Conservation (phyloP, 257 asterid species). For the Nicotiana sylvestris region DNA sequence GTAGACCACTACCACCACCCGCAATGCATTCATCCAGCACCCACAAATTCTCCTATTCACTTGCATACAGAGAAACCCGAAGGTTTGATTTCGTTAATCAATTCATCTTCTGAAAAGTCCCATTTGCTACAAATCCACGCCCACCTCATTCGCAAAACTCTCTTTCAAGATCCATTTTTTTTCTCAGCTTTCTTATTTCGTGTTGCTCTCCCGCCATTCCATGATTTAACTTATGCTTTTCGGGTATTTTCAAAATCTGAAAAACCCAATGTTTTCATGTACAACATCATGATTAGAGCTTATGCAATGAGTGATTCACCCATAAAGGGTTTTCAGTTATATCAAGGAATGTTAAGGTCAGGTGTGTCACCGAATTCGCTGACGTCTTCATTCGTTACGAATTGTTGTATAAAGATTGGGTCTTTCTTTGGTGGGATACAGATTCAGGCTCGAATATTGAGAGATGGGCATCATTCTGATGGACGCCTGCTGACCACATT, state of each 20-base stretch:
- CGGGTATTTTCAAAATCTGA: conserved; percentile 40
- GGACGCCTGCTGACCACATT: conserved; percentile 47
- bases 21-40: background rate
- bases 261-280: conserved; percentile 44
- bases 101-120: conserved; percentile 43
- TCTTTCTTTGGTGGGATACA: conserved; percentile 45
- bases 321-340: conserved; percentile 39
- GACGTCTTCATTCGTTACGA: conserved; percentile 47
- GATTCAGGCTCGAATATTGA: conserved; percentile 57
- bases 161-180: conserved; percentile 36
- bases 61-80: conserved; percentile 18
- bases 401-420: conserved; percentile 52
- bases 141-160: conserved; percentile 48
- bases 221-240: conserved; percentile 43
- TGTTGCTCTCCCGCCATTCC: conserved; percentile 49
- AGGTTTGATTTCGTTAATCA: conserved; percentile 45
- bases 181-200: conserved; percentile 61
- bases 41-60: background rate
- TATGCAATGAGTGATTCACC: conserved; percentile 49
- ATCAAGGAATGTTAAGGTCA: conserved; percentile 37
- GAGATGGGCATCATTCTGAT: conserved; percentile 52
- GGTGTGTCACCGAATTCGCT: conserved; percentile 56
- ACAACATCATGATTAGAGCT: conserved; percentile 62
- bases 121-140: conserved; percentile 67
- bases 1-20: background rate